These are phyloP conservation scores for Porphyridium purpureum DNA, from an alignment of 23 red algal genomes.

Conservation along the genomic window DNA sequence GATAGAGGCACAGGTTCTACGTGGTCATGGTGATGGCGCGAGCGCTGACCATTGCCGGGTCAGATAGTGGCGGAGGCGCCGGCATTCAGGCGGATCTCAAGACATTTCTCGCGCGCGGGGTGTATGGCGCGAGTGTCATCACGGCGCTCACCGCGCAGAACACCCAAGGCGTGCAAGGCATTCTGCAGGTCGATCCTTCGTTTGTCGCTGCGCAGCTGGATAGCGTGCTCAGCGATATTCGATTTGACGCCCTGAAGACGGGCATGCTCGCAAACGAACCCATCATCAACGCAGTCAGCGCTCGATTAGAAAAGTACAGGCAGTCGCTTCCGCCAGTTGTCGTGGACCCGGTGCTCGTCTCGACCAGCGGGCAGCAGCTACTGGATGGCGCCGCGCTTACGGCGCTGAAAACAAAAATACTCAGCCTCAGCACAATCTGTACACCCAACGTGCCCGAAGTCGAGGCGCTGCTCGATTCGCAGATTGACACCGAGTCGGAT, in stretches of 20 bases:
- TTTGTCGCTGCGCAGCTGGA: conserved; percentile 52
- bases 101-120: conserved; percentile 65
- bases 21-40: too few species aligned
- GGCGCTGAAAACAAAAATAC: conserved; percentile 29
- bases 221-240: conserved; percentile 62
- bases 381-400: conserved; percentile 3
- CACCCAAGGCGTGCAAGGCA: conserved; percentile 53
- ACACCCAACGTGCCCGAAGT: conserved; percentile 94
- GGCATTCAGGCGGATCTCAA: conserved; percentile 97
- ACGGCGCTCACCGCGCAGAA: conserved; percentile 98
- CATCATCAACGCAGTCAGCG: conserved; percentile 17
- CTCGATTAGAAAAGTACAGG: conserved; percentile 10
- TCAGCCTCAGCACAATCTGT: conserved; percentile 46
- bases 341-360: conserved; percentile 53
- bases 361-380: conserved; percentile 2
- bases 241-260: conserved; percentile 54
- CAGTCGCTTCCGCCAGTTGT: conserved; percentile 9
- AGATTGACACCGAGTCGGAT: conserved; percentile 10
- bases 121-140: conserved; percentile 76
- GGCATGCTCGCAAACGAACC: conserved; percentile 67
- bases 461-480: conserved; percentile 16
- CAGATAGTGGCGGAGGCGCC: conserved; percentile 86
- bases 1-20: too few species aligned
- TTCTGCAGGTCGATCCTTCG: conserved; percentile 22
- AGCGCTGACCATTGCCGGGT: conserved; percentile 70